phyloP scores from a whole-genome alignment of 23 red algal genomes.

The Gracilaria domingensis region DNA sequence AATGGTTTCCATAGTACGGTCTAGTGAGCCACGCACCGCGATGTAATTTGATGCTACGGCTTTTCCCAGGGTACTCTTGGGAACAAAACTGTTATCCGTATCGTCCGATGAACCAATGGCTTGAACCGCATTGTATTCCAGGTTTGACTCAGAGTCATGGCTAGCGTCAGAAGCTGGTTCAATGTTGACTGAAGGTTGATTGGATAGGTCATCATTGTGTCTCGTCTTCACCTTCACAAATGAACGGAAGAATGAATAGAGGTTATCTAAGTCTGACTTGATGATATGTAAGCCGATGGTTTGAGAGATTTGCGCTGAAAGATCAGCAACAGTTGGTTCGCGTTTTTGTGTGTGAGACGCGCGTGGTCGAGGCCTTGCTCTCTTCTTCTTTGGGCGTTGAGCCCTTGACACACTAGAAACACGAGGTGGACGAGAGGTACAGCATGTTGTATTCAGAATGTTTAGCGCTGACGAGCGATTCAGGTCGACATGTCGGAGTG shows the following conservation, averaged over 20 bases:
- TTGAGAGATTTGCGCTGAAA: conserved; percentile 10
- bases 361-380: background rate
- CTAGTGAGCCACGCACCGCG: background rate
- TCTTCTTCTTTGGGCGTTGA: background rate
- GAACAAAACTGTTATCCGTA: background rate
- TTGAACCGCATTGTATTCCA: background rate
- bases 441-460: background rate
- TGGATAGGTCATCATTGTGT: background rate
- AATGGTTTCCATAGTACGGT: background rate
- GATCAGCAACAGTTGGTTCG: conserved; percentile 12
- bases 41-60: conserved; percentile 13
- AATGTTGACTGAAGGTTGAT: background rate
- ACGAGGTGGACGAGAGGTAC: conserved; percentile 1
- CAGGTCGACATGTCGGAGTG: background rate
- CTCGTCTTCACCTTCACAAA: conserved; percentile 9
- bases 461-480: background rate
- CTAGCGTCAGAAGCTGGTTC: background rate
- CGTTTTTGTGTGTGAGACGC: background rate
- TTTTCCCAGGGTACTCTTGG: background rate
- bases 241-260: conserved; percentile 17
- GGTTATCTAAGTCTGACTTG: conserved; percentile 11
- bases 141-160: background rate
- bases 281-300: conserved; percentile 26
- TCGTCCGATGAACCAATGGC: too few species aligned
- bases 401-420: background rate